These are phyloP conservation scores for Ettlia oleoabundans DNA, from an alignment of 139 green algal species.

Conservation along the genomic window DNA sequence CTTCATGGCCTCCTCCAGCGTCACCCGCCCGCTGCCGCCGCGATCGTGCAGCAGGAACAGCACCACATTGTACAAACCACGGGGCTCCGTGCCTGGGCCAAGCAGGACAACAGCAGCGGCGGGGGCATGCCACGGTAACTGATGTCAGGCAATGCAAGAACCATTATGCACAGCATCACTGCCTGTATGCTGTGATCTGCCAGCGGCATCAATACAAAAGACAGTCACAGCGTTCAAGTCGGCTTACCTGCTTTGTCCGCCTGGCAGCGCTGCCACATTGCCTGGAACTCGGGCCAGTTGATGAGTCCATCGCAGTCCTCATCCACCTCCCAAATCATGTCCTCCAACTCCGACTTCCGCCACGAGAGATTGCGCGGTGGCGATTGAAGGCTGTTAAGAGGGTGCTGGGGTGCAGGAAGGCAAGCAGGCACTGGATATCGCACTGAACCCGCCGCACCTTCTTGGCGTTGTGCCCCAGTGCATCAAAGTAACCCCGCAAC, in stretches of 20 bases:
- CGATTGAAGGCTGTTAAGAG: no score
- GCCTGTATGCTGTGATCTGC: neutral
- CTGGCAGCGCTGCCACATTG: conserved; percentile 86
- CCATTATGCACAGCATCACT: neutral
- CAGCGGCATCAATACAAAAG: no score
- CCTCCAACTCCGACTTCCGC: conserved; percentile 81
- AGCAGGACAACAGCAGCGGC: neutral
- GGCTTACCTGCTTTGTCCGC: conserved; percentile 68
- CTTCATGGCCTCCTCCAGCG: conserved; percentile 85
- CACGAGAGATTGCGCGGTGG: no score
- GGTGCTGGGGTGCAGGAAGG: no score
- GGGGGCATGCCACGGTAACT: no score
- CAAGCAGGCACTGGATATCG: no score
- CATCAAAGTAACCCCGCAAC: conserved; percentile 74
- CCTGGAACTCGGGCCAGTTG: conserved; percentile 85
- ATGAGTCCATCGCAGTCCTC: conserved; percentile 87
- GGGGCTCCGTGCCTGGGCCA: conserved; percentile 85
- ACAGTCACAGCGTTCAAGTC: neutral
- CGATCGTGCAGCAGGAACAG: conserved; percentile 94
- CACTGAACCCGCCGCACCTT: conserved; percentile 46
- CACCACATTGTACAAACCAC: conserved; percentile 92
- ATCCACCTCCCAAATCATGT: conserved; percentile 99
- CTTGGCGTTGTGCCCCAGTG: conserved; percentile 78
- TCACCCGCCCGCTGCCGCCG: conserved; percentile 59
- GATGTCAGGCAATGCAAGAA: no score